Conservation (phyloP, 2,329 filamentous ascomycete genomes). For the Trichoderma sp. region DNA sequence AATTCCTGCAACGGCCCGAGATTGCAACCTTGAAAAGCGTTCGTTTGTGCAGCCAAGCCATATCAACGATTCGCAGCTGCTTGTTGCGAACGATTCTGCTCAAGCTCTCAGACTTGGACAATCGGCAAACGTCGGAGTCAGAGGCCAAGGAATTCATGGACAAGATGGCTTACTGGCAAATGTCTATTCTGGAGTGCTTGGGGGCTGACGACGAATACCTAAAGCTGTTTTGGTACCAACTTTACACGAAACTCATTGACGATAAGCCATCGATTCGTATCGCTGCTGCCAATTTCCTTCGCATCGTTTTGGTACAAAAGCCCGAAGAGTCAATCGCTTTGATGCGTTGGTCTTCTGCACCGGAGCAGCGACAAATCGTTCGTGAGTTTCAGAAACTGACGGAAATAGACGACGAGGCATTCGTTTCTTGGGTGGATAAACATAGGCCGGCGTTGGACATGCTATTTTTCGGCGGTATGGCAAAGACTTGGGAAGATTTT, state of each 20-base stretch:
- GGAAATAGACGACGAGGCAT: slow-evolving; percentile 85
- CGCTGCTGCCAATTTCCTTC: slow-evolving; percentile 80
- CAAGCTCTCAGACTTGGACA: slow-evolving; percentile 80
- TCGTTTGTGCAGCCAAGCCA: slow-evolving; percentile 83
- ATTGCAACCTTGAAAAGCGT: slow-evolving; percentile 81
- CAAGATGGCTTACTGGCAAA: slow-evolving; percentile 94
- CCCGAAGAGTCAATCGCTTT: slow-evolving; percentile 76
- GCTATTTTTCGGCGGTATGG: slow-evolving; percentile 79
- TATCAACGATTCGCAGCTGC: slow-evolving; percentile 72
- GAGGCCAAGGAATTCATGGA: slow-evolving; percentile 74
- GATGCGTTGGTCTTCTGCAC: slow-evolving; percentile 68
- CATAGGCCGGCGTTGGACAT: slow-evolving; percentile 76
- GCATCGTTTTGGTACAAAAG: slow-evolving; percentile 92
- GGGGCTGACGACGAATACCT: slow-evolving; percentile 80
- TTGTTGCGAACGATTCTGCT: slow-evolving; percentile 80
- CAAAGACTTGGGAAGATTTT: slow-evolving; percentile 85
- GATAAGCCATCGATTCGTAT: slow-evolving; percentile 66
- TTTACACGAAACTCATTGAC: slow-evolving; percentile 86
- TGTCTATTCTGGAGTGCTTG: slow-evolving; percentile 77
- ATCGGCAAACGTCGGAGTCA: slow-evolving; percentile 56
- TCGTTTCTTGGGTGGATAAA: slow-evolving; percentile 84
- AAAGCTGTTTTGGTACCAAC: slow-evolving; percentile 84
- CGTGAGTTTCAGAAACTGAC: slow-evolving; percentile 81
- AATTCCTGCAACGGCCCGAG: slow-evolving; percentile 85
- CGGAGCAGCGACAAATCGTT: slow-evolving; percentile 70